Conservation (phyloP, 495 filamentous ascomycete genomes). For the Podospora pseudoanserina region DNA sequence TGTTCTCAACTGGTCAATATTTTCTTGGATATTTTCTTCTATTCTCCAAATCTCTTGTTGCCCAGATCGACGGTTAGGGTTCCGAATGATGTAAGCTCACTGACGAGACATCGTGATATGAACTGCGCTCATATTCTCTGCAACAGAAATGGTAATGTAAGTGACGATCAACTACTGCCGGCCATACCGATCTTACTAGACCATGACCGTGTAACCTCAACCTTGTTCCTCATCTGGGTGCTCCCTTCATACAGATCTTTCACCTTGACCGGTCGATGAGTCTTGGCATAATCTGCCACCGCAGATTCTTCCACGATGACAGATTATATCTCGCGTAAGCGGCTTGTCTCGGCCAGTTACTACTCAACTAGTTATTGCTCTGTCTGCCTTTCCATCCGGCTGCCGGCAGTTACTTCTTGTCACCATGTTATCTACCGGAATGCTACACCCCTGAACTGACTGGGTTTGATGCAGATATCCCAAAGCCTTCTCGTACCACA, state of each 20-base stretch:
- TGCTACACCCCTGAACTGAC: neutral
- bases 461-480: neutral
- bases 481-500: neutral
- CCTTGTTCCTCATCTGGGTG: no score
- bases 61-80: neutral
- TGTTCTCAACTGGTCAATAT: neutral
- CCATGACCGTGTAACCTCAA: neutral
- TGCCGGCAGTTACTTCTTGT: neutral
- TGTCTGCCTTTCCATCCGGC: neutral
- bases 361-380: neutral
- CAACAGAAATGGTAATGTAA: neutral
- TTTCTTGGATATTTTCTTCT: neutral
- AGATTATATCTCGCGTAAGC: neutral
- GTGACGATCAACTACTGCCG: neutral
- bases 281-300: neutral
- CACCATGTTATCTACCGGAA: neutral
- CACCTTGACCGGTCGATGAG: neutral
- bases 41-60: neutral
- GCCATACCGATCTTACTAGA: neutral
- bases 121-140: no score
- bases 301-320: neutral
- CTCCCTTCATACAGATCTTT: neutral
- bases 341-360: neutral
- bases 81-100: neutral
- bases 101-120: neutral